A percentile compares a stretch with the other conserved stretches of the same genome.
Evolutionary conservation across 108 stramenopile genomes (phyloP).

Genomic region (Cyclostephanos tholiformis): DNA sequence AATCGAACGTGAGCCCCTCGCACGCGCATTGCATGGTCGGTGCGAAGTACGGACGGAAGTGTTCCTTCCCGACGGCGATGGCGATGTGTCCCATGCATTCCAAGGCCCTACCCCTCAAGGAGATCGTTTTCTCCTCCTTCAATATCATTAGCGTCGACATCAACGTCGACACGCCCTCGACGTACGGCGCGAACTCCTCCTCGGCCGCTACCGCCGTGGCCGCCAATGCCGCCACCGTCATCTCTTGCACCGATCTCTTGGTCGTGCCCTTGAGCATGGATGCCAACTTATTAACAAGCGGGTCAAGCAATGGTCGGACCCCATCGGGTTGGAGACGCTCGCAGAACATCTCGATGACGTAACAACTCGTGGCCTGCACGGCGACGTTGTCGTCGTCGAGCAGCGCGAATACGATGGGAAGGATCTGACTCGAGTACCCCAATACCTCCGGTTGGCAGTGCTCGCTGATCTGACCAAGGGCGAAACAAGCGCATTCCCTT

Average conservation of each 20-base stretch:
- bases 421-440: conserved; percentile 83
- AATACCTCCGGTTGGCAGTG: conserved; percentile 98
- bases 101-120: conserved; percentile 92
- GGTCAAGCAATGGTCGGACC: conserved; percentile 88
- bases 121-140: conserved; percentile 77
- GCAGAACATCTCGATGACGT: conserved; percentile 99
- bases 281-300: conserved; percentile 90
- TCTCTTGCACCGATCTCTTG: conserved; percentile 94
- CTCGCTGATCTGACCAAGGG: conserved; percentile 95
- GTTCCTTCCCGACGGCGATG: conserved; percentile 92
- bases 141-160: conserved; percentile 86
- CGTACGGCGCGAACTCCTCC: conserved; percentile 95
- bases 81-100: conserved; percentile 99
- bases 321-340: conserved; percentile 95
- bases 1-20: conserved; percentile 84
- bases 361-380: conserved; percentile 93
- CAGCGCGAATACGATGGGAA: conserved; percentile 93
- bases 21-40: conserved; percentile 90
- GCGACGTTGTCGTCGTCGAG: conserved; percentile 89
- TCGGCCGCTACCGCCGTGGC: conserved; percentile 97
- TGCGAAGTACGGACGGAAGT: conserved; percentile 94
- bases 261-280: conserved; percentile 89
- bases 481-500: conserved; percentile 97
- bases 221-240: conserved; percentile 96
- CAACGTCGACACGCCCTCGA: conserved; percentile 79